Percentiles rank a stretch among this genome's conserved stretches.
Conservation (phyloP, 108 stramenopile species). For the Schizochytrium sp. region DNA sequence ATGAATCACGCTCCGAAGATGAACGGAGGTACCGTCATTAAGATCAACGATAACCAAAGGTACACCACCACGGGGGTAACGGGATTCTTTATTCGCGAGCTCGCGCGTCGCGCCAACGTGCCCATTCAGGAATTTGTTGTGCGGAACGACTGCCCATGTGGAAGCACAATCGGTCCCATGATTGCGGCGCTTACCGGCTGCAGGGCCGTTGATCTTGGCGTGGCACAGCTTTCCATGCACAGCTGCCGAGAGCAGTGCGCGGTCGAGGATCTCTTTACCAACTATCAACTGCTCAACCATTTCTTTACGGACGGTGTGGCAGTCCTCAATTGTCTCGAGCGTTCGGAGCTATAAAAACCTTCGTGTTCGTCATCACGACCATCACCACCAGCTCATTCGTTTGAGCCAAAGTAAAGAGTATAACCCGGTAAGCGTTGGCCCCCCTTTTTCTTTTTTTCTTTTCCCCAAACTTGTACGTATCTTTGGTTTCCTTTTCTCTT, state of each 20-base stretch:
- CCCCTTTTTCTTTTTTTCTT: too few relatives aligned
- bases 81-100: conserved; percentile 70
- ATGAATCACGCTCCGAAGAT: conserved; percentile 77
- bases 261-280: conserved; percentile 22
- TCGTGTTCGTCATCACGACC: background rate
- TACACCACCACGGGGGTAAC: conserved; percentile 86
- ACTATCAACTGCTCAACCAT: background rate
- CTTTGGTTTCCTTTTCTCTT: too few relatives aligned
- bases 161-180: conserved; percentile 90
- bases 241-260: conserved; percentile 76
- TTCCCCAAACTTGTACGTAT: too few relatives aligned
- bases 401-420: too few relatives aligned
- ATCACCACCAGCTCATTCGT: background rate
- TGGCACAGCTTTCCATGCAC: conserved; percentile 93
- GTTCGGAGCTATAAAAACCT: background rate
- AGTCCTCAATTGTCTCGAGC: background rate
- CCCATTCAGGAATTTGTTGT: conserved; percentile 84
- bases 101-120: conserved; percentile 58
- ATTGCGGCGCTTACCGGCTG: conserved; percentile 77
- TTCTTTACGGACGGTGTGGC: background rate
- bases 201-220: conserved; percentile 85
- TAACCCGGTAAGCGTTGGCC: too few relatives aligned
- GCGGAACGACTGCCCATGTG: conserved; percentile 85
- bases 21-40: conserved; percentile 91
- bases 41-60: conserved; percentile 89